Percentiles rank a stretch among this genome's conserved stretches.
phyloP scores from a whole-genome alignment of 805 yeast species.

The Teunomyces tritomae region DNA sequence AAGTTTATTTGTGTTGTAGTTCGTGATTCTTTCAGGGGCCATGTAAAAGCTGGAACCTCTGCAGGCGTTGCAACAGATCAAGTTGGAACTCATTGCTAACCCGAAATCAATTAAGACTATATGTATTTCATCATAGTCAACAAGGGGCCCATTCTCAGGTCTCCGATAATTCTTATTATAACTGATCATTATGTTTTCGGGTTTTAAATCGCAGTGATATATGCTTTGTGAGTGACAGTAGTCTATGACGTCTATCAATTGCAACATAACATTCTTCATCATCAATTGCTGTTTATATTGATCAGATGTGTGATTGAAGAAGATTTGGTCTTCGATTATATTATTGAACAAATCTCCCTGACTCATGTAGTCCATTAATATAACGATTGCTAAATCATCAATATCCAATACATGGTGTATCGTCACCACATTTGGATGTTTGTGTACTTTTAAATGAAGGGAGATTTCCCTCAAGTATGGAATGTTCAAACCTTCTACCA shows the following conservation, averaged over 20 bases:
- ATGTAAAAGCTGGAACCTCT: constrained; percentile 87
- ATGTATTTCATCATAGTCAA: constrained; percentile 48
- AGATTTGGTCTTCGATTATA: constrained; percentile 72
- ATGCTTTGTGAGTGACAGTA: constrained; percentile 32
- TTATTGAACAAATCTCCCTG: constrained; percentile 86
- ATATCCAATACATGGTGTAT: constrained; percentile 71
- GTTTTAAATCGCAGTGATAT: constrained; percentile 44
- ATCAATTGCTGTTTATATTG: constrained; percentile 41
- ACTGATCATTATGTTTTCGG: constrained; percentile 39
- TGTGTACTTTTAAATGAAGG: constrained; percentile 70
- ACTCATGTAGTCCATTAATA: constrained; percentile 81
- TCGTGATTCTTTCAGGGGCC: constrained; percentile 82
- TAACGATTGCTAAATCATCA: constrained; percentile 52
- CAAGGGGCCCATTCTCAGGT: constrained; percentile 9
- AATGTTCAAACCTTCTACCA: constrained; percentile 22
- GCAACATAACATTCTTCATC: constrained; percentile 43
- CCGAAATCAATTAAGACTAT: constrained; percentile 86
- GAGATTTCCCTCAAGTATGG: constrained; percentile 62
- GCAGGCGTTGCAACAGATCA: constrained; percentile 66
- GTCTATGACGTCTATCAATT: constrained; percentile 35
- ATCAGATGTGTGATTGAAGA: constrained; percentile 51
- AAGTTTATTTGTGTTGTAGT: constrained; percentile 33
- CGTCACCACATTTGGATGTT: constrained; percentile 74
- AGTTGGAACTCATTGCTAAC: constrained; percentile 62
- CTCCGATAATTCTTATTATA: constrained; percentile 28